phyloP scores from a whole-genome alignment of 164 flowering plant species.

The Paratinospora sagittata region DNA sequence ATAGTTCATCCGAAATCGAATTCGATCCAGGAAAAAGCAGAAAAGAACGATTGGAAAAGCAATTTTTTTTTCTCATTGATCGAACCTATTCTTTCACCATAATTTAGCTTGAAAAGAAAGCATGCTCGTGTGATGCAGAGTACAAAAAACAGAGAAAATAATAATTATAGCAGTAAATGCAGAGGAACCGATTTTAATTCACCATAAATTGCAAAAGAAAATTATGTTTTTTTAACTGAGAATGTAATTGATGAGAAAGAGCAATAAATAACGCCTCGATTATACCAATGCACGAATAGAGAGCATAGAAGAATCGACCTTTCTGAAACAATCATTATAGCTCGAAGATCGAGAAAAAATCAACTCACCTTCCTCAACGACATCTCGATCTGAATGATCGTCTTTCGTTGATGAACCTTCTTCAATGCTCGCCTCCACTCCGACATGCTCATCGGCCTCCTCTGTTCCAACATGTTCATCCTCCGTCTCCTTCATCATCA shows the following conservation, averaged over 20 bases:
- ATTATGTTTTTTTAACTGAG: no score
- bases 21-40: not conserved
- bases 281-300: not conserved
- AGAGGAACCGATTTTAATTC: not conserved
- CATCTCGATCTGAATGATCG: slow-evolving; percentile 52
- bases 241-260: no score
- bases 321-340: not conserved
- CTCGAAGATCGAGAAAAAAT: not conserved
- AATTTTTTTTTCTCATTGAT: not conserved
- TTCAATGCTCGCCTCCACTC: no score
- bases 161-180: no score
- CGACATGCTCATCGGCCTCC: no score
- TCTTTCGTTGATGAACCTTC: slow-evolving; percentile 16
- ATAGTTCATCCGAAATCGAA: not conserved
- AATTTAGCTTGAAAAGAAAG: not conserved
- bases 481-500: no score
- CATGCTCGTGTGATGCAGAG: not conserved
- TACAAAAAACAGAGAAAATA: not conserved
- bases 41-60: not conserved
- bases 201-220: no score
- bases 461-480: no score
- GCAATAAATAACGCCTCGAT: not conserved
- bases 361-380: slow-evolving; percentile 58
- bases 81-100: not conserved
- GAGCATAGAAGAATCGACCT: not conserved